Evolutionary conservation across 2,329 filamentous ascomycete genomes (phyloP).

Genomic region (Stemphylium vesicarium): DNA sequence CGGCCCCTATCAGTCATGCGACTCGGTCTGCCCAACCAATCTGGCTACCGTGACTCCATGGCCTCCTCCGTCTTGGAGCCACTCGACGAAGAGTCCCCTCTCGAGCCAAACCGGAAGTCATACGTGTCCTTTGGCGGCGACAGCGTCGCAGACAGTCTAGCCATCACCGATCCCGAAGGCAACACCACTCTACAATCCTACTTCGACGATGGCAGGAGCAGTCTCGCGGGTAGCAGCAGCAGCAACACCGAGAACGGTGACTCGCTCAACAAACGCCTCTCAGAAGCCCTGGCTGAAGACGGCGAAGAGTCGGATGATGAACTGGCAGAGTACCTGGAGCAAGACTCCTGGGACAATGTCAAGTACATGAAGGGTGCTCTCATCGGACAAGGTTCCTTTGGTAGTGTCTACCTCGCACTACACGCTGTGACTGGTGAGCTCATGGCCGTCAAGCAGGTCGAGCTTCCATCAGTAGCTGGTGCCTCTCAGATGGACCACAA

Average conservation of each 20-base stretch:
- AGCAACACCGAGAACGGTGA: constrained; percentile 64
- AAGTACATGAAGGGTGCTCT: constrained; percentile 99
- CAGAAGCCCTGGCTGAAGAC: constrained; percentile 84
- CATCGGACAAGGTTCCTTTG: constrained; percentile 96
- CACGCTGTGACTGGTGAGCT: constrained; percentile 97
- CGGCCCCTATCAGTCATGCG: constrained; percentile 67
- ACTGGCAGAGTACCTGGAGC: constrained; percentile 85
- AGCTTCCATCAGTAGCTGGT: constrained; percentile 81
- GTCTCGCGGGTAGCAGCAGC: constrained; percentile 71
- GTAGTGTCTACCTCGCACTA: constrained; percentile 91
- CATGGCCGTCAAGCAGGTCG: constrained; percentile 97
- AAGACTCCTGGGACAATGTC: constrained; percentile 93
- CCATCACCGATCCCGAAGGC: constrained; percentile 78
- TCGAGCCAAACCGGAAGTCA: constrained; percentile 89
- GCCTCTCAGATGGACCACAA: constrained; percentile 76
- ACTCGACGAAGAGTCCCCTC: constrained; percentile 85
- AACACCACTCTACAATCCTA: constrained; percentile 75
- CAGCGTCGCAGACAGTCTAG: constrained; percentile 72
- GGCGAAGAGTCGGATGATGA: constrained; percentile 92
- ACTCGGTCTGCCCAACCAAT: constrained; percentile 62
- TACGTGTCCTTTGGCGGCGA: constrained; percentile 86
- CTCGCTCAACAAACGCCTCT: constrained; percentile 81
- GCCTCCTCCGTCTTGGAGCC: constrained; percentile 88
- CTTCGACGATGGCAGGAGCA: constrained; percentile 80
- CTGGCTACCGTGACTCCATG: constrained; percentile 82